These are phyloP conservation scores for Bacterosira constricta DNA, from an alignment of 108 stramenopile genomes.

Conservation along the genomic window DNA sequence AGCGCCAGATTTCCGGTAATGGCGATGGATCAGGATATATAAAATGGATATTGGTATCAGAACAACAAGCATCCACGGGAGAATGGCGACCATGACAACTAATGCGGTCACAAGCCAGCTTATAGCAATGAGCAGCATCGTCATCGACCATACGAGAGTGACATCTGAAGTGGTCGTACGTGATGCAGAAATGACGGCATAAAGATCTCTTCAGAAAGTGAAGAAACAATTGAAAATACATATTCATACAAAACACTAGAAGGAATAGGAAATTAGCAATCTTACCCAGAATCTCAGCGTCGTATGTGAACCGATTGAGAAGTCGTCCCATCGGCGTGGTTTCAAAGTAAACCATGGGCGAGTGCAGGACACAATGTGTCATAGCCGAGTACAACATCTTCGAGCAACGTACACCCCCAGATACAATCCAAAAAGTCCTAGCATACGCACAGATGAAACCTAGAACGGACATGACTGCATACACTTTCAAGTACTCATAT, in stretches of 20 bases:
- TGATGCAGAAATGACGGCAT: no score
- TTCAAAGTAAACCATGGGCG: slow-evolving; percentile 93
- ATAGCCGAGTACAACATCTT: slow-evolving; percentile 42
- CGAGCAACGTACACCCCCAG: slow-evolving; percentile 44
- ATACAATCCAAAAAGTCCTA: slow-evolving; percentile 64
- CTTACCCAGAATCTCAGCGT: slow-evolving; percentile 82
- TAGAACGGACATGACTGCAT: slow-evolving; percentile 52
- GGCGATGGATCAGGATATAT: slow-evolving; percentile 68
- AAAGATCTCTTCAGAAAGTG: slow-evolving; percentile 69
- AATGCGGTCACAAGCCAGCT: slow-evolving; percentile 74
- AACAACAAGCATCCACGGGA: slow-evolving; percentile 72
- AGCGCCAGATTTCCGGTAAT: slow-evolving; percentile 74
- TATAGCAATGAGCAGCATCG: slow-evolving; percentile 65
- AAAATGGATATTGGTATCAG: slow-evolving; percentile 57
- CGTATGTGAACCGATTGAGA: slow-evolving; percentile 93
- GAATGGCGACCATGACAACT: slow-evolving; percentile 62
- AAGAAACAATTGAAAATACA: no score
- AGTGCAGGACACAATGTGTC: slow-evolving; percentile 55
- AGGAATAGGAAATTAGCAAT: slow-evolving; percentile 59
- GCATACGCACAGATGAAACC: slow-evolving; percentile 58
- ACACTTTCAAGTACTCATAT: slow-evolving; percentile 62
- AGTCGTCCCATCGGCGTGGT: slow-evolving; percentile 94
- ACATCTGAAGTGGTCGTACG: no score
- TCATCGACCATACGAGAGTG: slow-evolving; percentile 72
- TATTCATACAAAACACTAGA: slow-evolving; percentile 57